Evolutionary conservation across 2,329 filamentous ascomycete genomes (phyloP), one percentile per base, ranked within the genome.

Genomic region (Xylariaceae sp.): DNA sequence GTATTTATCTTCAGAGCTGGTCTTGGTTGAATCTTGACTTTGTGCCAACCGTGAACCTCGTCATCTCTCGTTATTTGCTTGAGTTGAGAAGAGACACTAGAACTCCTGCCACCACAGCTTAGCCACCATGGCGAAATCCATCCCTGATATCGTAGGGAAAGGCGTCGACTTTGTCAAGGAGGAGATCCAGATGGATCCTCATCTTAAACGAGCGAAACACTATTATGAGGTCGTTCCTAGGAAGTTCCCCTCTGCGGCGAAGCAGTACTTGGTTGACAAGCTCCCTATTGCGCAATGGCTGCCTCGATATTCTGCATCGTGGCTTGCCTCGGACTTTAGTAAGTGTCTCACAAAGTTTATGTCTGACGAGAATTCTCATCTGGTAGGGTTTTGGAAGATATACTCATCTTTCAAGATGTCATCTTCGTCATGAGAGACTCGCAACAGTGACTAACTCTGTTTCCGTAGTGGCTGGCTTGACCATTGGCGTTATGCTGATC

Each of bases 221-320:
- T 68, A 72, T 16, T 60, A 68, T 41, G 57, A 53, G 30, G 56
- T 57, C 5, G 64, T 67, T n/a, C 66, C 66, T 8, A 58, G 55
- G 30, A 68, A 67, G n/a, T 58, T 84, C 0, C 82, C 83, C 0
- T 75, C 76, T 2, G 78, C 76, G 8, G 70, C 80, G 1, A 73
- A 67, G 5, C 75, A 81, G 47, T 86, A 87, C 61, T 68, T 81
- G 6, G 56, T 77, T 32, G 80, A 83, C 56, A 86, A 86, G 64
- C 70, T 84, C 2, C 84, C 83, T 1, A 79, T 86, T 40, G 68
- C 82, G 8, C 76, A 80, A 47, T 87, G 84, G 84, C 72, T 86
- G 1, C 82, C 84, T 10, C 74, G 73, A 43, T 87, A 87, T 66
- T 75, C 81, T 16, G 76, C 74, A 5, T 70, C 76, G 74, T 87